These are phyloP conservation scores for Lavandula angustifolia DNA, from an alignment of 257 asterid genomes.

Conservation along the genomic window DNA sequence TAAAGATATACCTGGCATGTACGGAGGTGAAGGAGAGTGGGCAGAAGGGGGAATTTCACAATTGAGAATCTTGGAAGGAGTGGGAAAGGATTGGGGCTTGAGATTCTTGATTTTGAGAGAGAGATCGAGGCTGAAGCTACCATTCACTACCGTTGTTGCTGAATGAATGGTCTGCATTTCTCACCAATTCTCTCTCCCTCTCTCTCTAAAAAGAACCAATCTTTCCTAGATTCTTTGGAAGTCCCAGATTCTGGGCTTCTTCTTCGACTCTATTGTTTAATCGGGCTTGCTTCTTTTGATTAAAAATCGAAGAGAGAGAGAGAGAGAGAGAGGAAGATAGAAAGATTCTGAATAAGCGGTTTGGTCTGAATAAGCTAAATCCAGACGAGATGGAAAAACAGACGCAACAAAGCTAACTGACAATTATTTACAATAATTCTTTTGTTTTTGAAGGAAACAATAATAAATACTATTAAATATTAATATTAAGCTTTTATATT, in stretches of 20 bases:
- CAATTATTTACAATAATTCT: background rate
- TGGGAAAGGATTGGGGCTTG: conserved; percentile 27
- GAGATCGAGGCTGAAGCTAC: conserved; percentile 20
- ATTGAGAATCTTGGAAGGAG: conserved; percentile 34
- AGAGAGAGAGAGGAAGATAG: background rate
- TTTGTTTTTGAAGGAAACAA: too few species aligned
- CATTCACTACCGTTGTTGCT: conserved; percentile 28
- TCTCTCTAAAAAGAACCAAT: background rate
- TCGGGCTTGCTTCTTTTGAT: background rate
- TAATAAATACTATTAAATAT: background rate
- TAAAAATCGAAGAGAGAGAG: background rate
- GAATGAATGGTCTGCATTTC: conserved; percentile 44
- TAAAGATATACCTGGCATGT: conserved; percentile 34
- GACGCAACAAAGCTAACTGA: background rate
- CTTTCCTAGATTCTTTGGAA: background rate
- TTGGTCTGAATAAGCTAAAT: conserved; percentile 10
- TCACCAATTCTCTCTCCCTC: conserved; percentile 22
- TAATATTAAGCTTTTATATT: background rate
- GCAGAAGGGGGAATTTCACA: conserved; percentile 25
- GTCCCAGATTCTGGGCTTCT: conserved; percentile 14
- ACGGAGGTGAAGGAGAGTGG: conserved; percentile 29
- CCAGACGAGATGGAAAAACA: background rate
- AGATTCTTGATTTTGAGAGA: conserved; percentile 35
- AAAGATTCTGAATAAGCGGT: conserved; percentile 10
- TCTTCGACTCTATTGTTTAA: background rate